Percentiles rank a stretch among this genome's conserved stretches.
phyloP scores from a whole-genome alignment of 129 eudicot species.

The Solidago caesia region DNA sequence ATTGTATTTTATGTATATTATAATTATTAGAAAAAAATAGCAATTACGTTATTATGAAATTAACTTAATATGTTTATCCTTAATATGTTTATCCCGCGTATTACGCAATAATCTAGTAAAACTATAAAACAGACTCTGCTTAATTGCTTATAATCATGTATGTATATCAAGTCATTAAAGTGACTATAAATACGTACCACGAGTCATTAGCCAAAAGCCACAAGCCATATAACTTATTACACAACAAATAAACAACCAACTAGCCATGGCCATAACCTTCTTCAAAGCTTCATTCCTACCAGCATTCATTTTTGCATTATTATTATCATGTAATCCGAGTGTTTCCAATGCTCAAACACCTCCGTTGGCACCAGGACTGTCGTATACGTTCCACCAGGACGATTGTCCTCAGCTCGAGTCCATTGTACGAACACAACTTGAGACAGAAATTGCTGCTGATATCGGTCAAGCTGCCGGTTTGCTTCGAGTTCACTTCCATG shows the following conservation, averaged over 20 bases:
- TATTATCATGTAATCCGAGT: not conserved
- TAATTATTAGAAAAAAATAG: no score
- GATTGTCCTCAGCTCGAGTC: not conserved
- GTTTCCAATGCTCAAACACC: not conserved
- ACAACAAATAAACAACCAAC: not conserved
- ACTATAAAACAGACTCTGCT: not conserved
- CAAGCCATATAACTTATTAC: not conserved
- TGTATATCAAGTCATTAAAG: not conserved
- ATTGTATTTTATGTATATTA: no score
- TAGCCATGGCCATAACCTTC: not conserved
- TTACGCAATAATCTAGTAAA: no score
- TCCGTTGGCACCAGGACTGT: not conserved
- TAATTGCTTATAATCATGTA: not conserved
- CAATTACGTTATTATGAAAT: no score
- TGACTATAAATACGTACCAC: not conserved
- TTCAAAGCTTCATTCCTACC: slow-evolving; percentile 5
- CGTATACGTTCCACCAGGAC: not conserved
- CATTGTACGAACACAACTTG: not conserved
- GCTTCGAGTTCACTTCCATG: slow-evolving; percentile 2
- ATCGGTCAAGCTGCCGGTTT: not conserved
- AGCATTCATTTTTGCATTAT: not conserved
- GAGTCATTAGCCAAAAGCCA: not conserved
- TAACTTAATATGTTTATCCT: no score
- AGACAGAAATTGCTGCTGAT: not conserved
- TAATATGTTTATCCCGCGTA: no score